phyloP scores from a whole-genome alignment of 208 protist genomes.

The Zelonia costaricensis region DNA sequence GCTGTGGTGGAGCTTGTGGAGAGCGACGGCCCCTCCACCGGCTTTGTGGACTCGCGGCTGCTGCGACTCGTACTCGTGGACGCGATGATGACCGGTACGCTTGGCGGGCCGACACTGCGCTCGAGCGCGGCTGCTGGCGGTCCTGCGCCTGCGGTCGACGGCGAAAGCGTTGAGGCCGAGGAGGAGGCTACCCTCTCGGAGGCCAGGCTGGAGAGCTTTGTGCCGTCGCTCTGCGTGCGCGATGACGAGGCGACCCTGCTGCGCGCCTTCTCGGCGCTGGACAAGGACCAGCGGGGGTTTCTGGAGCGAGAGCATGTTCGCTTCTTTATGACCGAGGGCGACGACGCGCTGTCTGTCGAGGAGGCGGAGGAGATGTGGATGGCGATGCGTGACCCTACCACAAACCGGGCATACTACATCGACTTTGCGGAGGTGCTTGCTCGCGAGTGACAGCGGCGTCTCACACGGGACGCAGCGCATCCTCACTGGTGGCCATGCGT shows the following conservation, averaged over 20 bases:
- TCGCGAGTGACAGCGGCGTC: slow-evolving; percentile 37
- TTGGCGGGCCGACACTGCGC: slow-evolving; percentile 48
- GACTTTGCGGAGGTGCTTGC: slow-evolving; percentile 85
- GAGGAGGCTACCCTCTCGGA: slow-evolving; percentile 4
- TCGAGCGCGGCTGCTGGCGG: neutral
- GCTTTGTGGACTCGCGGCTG: slow-evolving; percentile 47
- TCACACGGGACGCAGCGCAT: too few relatives aligned
- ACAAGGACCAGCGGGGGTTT: slow-evolving; percentile 66
- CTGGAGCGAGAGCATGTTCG: slow-evolving; percentile 65
- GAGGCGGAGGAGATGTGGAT: slow-evolving; percentile 84
- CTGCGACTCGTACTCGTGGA: slow-evolving; percentile 67
- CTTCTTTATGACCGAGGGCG: slow-evolving; percentile 45
- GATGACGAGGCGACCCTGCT: slow-evolving; percentile 64
- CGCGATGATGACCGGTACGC: slow-evolving; percentile 71
- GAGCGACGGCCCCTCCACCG: slow-evolving; percentile 58
- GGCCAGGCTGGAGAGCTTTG: slow-evolving; percentile 12
- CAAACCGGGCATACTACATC: slow-evolving; percentile 69
- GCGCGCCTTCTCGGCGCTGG: slow-evolving; percentile 69
- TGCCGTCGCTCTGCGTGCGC: slow-evolving; percentile 46
- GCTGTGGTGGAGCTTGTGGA: slow-evolving; percentile 73
- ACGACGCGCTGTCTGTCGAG: slow-evolving; percentile 68
- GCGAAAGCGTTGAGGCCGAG: neutral
- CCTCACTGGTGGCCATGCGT: neutral
- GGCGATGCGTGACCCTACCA: slow-evolving; percentile 75
- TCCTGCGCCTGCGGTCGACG: neutral